Evolutionary conservation across 1,284 basidiomycete species (phyloP), one percentile per base, ranked within the genome.

Genomic region (Retiboletus flavoniger): DNA sequence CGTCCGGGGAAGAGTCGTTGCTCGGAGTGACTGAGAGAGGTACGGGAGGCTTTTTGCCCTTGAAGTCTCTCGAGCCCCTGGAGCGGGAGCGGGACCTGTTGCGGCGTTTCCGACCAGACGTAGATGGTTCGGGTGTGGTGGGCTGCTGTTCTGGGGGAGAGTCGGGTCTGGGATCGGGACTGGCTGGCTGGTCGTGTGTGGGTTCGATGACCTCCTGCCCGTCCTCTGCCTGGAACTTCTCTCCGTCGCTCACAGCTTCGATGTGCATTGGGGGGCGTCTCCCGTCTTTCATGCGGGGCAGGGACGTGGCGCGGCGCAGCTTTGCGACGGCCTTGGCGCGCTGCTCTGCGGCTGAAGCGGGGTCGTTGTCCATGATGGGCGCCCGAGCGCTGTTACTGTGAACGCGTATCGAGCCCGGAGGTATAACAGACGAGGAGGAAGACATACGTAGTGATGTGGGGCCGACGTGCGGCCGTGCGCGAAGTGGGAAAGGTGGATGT

Each of bases 221-320:
- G 47, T 65, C 65, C 46, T 76, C 78, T 35, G 63, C 72, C 35
- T 74, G 75, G 38, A 74, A 75, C 63, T 79, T 82, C 69, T 91
- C 89, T 13, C 88, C 86, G 66, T 91, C 89, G 64, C 86, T 89
- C 47, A 89, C 80, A 19, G 82, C 85, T 61, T 90, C 87, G 59
- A 81, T 79, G 63, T 89, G 89, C 87, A 91, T 90, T 43, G 87
- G 86, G 1, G 89, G 89, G 45, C 93, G 78, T 47, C 91, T 76
- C 2, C 91, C 92, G 69, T 93, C 88, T 68, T 92, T 91, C 81
- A 90, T 90, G 52, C 93, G 82, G 35, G 93, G 93, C 28, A 95
- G 74, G 19, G 92, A 94, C 46, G 92, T 91, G 36, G 93, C 92
- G 62, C 93, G 84, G 73, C 91, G 93, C 60, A 95, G 82, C 74